Evolutionary conservation across 176 grass and related monocot genomes (phyloP).

Genomic region (Neostapfia colusana): DNA sequence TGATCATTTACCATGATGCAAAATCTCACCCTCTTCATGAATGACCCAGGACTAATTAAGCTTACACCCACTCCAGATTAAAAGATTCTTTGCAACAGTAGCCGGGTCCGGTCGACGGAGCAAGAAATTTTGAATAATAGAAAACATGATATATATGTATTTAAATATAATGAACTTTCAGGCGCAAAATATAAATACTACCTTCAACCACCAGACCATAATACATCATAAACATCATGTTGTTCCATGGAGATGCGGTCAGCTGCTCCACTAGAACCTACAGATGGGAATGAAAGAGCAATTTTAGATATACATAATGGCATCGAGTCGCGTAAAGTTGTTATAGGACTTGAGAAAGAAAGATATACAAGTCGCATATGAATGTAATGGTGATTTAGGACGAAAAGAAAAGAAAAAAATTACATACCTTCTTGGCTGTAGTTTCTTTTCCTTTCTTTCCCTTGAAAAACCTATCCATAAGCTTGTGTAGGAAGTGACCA

Average conservation of each 20-base stretch:
- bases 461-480: constrained; percentile 83
- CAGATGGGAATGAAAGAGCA: not conserved
- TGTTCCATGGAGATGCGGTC: constrained; percentile 78
- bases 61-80: not conserved
- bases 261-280: constrained; percentile 77
- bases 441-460: constrained; percentile 90
- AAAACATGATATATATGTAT: not conserved
- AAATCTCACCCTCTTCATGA: not conserved
- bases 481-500: constrained; percentile 83
- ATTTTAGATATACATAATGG: too few species aligned
- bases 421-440: constrained; percentile 75
- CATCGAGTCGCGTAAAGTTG: too few species aligned
- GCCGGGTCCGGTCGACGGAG: not conserved
- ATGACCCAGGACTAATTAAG: not conserved
- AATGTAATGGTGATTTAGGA: not conserved
- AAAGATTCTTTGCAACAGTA: not conserved
- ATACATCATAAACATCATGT: constrained; percentile 81
- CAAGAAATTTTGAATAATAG: not conserved
- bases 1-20: not conserved
- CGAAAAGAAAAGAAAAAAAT: too few species aligned
- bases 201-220: constrained; percentile 75
- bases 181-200: not conserved
- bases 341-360: too few species aligned
- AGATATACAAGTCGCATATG: not conserved
- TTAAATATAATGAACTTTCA: constrained; percentile 17